These are phyloP conservation scores for Mycena vitilis DNA, from an alignment of 768 basidiomycete genomes.

Conservation along the genomic window DNA sequence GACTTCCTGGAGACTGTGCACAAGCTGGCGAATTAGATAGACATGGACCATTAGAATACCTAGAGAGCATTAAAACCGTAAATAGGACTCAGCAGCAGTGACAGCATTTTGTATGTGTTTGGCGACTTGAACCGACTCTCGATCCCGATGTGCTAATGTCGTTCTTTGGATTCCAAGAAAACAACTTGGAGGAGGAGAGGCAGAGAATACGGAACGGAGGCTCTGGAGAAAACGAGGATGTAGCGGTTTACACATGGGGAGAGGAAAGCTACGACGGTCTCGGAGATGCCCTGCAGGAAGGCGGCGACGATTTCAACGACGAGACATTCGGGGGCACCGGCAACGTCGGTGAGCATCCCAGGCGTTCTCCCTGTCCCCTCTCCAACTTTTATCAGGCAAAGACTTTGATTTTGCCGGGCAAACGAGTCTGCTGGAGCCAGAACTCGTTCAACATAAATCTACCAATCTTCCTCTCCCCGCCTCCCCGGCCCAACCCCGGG, in stretches of 20 bases:
- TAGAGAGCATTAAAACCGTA: conserved; percentile 11
- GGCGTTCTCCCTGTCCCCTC: conserved; percentile 22
- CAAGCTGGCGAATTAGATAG: conserved; percentile 38
- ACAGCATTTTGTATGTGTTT: conserved; percentile 14
- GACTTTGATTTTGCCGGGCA: conserved; percentile 89
- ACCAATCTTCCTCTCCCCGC: background rate
- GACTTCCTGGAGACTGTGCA: conserved; percentile 89
- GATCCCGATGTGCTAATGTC: conserved; percentile 62
- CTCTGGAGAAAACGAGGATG: conserved; percentile 75
- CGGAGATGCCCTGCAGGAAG: conserved; percentile 88
- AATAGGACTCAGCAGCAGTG: background rate
- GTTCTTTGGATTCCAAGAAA: conserved; percentile 82
- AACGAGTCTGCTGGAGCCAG: conserved; percentile 44
- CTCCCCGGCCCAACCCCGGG: conserved; percentile 11
- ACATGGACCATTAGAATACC: conserved; percentile 25
- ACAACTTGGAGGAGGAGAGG: conserved; percentile 73
- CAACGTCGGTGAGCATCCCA: conserved; percentile 71
- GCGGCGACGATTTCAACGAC: conserved; percentile 93
- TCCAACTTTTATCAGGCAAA: conserved; percentile 65
- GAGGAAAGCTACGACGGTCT: conserved; percentile 92
- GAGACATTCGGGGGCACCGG: conserved; percentile 90
- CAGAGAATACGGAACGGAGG: conserved; percentile 62
- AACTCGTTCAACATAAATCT: conserved; percentile 39
- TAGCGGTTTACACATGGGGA: conserved; percentile 94
- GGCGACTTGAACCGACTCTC: conserved; percentile 4